Percentiles rank a stretch among this genome's conserved stretches.
These are phyloP conservation scores for Coriaria nepalensis DNA, from an alignment of 306 rosid genomes.

Conservation along the genomic window DNA sequence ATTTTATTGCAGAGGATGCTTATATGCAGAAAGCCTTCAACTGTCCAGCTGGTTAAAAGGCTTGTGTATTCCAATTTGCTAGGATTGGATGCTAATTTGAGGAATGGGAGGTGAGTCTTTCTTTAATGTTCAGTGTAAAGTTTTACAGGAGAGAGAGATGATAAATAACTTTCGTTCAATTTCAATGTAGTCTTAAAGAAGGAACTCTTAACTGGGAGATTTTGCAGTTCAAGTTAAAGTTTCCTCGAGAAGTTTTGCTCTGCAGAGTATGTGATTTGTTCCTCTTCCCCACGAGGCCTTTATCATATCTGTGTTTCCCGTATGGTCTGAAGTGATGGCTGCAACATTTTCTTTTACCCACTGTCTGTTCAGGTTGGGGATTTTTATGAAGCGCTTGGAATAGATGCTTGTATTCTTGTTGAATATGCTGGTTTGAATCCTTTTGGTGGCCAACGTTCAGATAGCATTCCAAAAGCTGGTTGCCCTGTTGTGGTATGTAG, in stretches of 20 bases:
- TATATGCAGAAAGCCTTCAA: conserved; percentile 58
- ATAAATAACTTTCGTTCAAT: no score
- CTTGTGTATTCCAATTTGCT: conserved; percentile 76
- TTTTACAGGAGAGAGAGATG: no score
- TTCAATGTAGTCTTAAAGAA: conserved; percentile 54
- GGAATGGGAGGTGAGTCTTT: conserved; percentile 68
- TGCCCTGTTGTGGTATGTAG: conserved; percentile 85
- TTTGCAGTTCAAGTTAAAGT: conserved; percentile 79
- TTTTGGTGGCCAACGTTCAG: conserved; percentile 76
- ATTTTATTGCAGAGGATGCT: conserved; percentile 45
- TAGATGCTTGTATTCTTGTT: conserved; percentile 86
- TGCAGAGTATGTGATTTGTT: conserved; percentile 57
- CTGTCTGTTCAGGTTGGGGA: conserved; percentile 69
- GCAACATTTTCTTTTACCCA: neutral
- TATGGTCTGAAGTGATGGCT: conserved; percentile 5
- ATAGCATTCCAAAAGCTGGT: conserved; percentile 83
- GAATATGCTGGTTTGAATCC: conserved; percentile 93
- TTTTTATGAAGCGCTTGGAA: conserved; percentile 80
- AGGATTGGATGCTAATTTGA: conserved; percentile 62
- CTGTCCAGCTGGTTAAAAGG: conserved; percentile 56
- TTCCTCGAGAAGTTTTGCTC: conserved; percentile 82
- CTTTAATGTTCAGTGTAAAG: no score
- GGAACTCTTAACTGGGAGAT: conserved; percentile 87
- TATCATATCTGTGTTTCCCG: neutral
- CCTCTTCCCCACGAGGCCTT: neutral